phyloP scores from a whole-genome alignment of 1,139 yeast species.

The Protomyces arabidopsidicola region DNA sequence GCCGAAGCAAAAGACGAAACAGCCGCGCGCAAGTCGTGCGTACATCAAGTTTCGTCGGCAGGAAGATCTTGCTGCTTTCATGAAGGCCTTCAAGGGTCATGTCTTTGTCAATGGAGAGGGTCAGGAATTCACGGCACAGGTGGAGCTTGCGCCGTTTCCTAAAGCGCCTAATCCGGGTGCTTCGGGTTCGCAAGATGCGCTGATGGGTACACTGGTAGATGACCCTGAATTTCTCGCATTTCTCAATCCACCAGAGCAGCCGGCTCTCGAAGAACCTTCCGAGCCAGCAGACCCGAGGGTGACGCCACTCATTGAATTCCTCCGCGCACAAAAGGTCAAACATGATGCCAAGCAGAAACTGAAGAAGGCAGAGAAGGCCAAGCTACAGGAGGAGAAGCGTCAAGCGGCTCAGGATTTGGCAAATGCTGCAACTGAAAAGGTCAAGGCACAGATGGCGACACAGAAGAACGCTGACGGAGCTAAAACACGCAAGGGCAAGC shows the following conservation, averaged over 20 bases:
- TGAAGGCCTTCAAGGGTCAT: constrained; percentile 30
- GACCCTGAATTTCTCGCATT: constrained; percentile 33
- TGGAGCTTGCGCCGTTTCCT: constrained; percentile 34
- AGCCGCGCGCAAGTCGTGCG: constrained; percentile 32
- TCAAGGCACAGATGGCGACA: background rate
- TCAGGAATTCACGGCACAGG: constrained; percentile 28
- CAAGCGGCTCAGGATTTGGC: constrained; percentile 13
- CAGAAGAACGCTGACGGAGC: background rate
- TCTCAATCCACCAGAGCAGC: constrained; percentile 26
- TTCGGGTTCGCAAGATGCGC: constrained; percentile 7
- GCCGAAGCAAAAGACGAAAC: constrained; percentile 29
- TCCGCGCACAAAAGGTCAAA: constrained; percentile 28
- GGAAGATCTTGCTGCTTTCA: constrained; percentile 29
- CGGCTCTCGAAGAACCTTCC: constrained; percentile 4
- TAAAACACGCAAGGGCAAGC: background rate
- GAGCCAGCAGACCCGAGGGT: constrained; percentile 2
- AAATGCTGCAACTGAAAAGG: background rate
- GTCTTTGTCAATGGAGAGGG: constrained; percentile 27
- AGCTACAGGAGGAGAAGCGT: constrained; percentile 29
- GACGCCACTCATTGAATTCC: constrained; percentile 31
- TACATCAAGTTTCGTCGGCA: constrained; percentile 30
- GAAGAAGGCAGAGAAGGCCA: constrained; percentile 16
- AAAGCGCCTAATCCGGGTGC: constrained; percentile 27
- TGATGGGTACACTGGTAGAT: background rate
- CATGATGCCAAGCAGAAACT: constrained; percentile 18